Conservation (phyloP, 106 monocot genomes). For the Dendrobium officinale region DNA sequence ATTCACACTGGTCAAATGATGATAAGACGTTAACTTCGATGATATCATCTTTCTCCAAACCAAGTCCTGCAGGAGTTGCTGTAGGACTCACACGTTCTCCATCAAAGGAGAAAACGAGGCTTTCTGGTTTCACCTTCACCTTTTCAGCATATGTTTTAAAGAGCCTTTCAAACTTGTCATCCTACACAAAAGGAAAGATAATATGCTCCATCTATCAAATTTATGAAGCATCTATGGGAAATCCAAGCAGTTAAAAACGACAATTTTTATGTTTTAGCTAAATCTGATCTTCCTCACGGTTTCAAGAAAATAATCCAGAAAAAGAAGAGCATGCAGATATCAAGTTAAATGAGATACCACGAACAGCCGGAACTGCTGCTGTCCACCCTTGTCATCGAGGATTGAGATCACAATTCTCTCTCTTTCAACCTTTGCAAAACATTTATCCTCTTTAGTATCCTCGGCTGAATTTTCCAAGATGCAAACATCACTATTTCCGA, state of each 20-base stretch:
- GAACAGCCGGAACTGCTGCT: conserved; percentile 66
- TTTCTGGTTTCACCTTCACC: conserved; percentile 34
- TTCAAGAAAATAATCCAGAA: neutral
- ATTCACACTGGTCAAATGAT: neutral
- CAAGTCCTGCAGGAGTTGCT: conserved; percentile 57
- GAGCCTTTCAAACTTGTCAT: conserved; percentile 81
- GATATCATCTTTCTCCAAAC: conserved; percentile 83
- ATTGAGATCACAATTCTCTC: conserved; percentile 71
- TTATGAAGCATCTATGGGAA: no score
- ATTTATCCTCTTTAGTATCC: conserved; percentile 19
- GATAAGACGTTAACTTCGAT: conserved; percentile 63
- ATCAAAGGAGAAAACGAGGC: conserved; percentile 66
- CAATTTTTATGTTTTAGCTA: no score
- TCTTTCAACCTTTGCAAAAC: conserved; percentile 33
- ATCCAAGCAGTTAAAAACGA: no score
- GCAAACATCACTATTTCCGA: conserved; percentile 27
- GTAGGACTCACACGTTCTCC: conserved; percentile 53
- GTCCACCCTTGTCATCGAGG: conserved; percentile 67
- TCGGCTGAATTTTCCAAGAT: conserved; percentile 14
- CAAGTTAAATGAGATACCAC: conserved; percentile 31
- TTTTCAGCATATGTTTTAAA: conserved; percentile 78
- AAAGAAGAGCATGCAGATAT: neutral
- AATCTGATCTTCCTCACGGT: neutral
- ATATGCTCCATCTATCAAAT: no score
- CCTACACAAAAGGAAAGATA: conserved; percentile 28